Conservation (phyloP, 805 yeast species). For the Candida odintsovae region DNA sequence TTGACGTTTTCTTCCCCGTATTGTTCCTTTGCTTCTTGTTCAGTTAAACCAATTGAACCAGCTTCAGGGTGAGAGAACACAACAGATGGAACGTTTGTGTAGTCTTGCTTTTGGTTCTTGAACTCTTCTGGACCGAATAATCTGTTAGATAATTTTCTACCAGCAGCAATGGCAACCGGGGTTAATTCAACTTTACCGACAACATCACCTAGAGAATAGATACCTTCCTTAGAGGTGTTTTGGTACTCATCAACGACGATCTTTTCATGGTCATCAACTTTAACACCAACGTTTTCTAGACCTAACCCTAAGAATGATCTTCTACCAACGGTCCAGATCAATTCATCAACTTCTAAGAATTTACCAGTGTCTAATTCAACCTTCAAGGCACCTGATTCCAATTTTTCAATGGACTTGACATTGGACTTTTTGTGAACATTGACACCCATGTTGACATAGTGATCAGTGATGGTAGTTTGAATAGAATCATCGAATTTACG, state of each 20-base stretch:
- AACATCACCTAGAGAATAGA: slow-evolving; percentile 91
- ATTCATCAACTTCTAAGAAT: slow-evolving; percentile 61
- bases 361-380: slow-evolving; percentile 37
- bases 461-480: slow-evolving; percentile 72
- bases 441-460: slow-evolving; percentile 77
- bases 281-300: slow-evolving; percentile 68
- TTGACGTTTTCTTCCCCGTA: slow-evolving; percentile 79
- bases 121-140: slow-evolving; percentile 75
- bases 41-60: slow-evolving; percentile 86
- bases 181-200: slow-evolving; percentile 91
- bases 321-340: slow-evolving; percentile 96
- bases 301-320: slow-evolving; percentile 69
- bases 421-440: slow-evolving; percentile 66
- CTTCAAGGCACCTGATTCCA: slow-evolving; percentile 43
- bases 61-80: slow-evolving; percentile 98
- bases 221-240: slow-evolving; percentile 61
- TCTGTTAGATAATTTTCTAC: slow-evolving; percentile 88
- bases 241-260: slow-evolving; percentile 85
- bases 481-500: slow-evolving; percentile 82
- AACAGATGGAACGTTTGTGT: slow-evolving; percentile 85
- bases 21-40: slow-evolving; percentile 67
- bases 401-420: slow-evolving; percentile 42
- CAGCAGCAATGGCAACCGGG: slow-evolving; percentile 98
- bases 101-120: slow-evolving; percentile 77
- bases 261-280: slow-evolving; percentile 53